Conservation (phyloP, 2,329 filamentous ascomycete genomes). For the Penicillium crustosum region DNA sequence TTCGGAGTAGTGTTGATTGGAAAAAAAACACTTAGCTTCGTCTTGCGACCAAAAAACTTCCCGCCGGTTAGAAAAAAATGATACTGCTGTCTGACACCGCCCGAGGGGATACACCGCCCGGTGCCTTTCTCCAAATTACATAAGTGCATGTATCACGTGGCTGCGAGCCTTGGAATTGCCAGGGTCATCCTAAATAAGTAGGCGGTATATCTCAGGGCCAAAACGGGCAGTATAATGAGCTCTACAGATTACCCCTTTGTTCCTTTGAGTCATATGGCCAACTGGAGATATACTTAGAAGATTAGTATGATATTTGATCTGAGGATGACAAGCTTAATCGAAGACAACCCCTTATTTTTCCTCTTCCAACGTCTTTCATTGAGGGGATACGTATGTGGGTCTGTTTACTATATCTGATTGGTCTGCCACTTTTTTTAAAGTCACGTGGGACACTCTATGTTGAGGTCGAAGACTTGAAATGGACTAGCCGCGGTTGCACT, state of each 20-base stretch:
- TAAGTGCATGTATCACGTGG: not conserved
- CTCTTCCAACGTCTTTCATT: not conserved
- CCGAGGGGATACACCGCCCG: conserved; percentile 28
- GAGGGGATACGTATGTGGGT: not conserved
- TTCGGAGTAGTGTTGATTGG: conserved; percentile 9
- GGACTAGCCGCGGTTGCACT: not conserved
- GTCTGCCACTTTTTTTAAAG: not conserved
- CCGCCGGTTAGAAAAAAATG: conserved; percentile 29
- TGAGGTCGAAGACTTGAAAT: not conserved
- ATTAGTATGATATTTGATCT: too few species aligned
- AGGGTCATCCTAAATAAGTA: not conserved
- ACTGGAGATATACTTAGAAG: not conserved
- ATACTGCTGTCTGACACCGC: conserved; percentile 32
- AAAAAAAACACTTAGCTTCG: conserved; percentile 7
- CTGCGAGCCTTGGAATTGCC: not conserved
- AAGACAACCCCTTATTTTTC: not conserved
- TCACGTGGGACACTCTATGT: not conserved
- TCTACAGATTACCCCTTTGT: not conserved
- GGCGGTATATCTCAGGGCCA: not conserved
- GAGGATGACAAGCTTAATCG: not conserved
- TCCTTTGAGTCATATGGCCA: not conserved
- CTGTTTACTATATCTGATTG: not conserved
- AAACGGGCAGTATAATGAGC: not conserved
- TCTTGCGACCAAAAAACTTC: conserved; percentile 10
- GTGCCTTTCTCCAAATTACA: not conserved